phyloP scores from a whole-genome alignment of 306 rosid species.

The Benincasa hispida region DNA sequence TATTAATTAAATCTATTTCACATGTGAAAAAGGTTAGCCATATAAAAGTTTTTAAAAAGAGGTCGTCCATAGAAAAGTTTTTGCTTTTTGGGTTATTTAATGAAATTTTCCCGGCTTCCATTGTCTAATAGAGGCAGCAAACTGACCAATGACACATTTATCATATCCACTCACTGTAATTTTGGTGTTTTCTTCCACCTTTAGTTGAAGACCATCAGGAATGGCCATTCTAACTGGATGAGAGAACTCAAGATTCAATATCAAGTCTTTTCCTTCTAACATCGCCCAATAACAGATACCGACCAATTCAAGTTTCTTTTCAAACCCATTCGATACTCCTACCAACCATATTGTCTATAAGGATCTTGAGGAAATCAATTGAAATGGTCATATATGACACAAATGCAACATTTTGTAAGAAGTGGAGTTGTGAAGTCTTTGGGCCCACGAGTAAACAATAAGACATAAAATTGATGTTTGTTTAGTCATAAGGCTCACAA shows the following conservation, averaged over 20 bases:
- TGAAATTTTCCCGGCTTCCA: no score
- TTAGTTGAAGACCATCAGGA: conserved; percentile 63
- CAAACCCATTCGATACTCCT: conserved; percentile 93
- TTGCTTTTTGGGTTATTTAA: no score
- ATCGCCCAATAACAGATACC: conserved; percentile 92
- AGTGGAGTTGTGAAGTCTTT: no score
- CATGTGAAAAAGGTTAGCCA: no score
- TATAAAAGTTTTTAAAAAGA: no score
- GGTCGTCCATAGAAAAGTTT: no score
- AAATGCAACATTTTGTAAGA: background rate
- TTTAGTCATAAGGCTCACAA: no score
- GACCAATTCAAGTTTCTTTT: conserved; percentile 74
- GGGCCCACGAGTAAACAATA: no score
- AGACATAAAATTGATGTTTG: no score
- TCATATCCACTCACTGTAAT: conserved; percentile 73
- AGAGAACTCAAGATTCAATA: conserved; percentile 88
- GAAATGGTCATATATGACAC: background rate
- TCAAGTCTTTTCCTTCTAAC: conserved; percentile 68
- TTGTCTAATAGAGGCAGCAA: conserved; percentile 77
- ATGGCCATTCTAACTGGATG: conserved; percentile 87
- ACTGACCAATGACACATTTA: conserved; percentile 76
- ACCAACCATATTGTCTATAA: conserved; percentile 78
- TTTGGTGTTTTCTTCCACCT: conserved; percentile 88
- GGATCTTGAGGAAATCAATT: conserved; percentile 48
- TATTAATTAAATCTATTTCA: no score